These are phyloP conservation scores for Suhomyces sp. DNA, from an alignment of 805 yeast species.

Conservation along the genomic window DNA sequence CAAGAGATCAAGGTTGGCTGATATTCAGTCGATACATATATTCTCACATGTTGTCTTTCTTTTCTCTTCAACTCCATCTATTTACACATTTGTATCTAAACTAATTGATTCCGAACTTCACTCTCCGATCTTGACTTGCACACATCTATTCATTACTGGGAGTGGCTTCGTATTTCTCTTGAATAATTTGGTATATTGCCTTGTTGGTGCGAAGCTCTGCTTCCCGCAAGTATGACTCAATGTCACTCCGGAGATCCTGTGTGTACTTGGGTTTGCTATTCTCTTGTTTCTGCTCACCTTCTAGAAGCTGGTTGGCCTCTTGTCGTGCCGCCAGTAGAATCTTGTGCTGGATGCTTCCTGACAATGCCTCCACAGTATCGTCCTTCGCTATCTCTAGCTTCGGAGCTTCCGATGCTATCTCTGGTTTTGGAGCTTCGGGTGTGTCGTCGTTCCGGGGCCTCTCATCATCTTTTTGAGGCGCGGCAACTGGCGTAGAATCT, in stretches of 20 bases:
- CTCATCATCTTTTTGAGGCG: background rate
- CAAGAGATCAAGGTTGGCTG: too few species aligned
- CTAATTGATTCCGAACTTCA: background rate
- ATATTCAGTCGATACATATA: too few species aligned
- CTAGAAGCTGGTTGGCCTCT: slow-evolving; percentile 6
- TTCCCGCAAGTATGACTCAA: slow-evolving; percentile 19
- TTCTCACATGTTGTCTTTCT: too few species aligned
- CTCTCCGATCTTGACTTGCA: background rate
- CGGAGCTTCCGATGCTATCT: background rate
- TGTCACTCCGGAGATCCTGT: slow-evolving; percentile 30
- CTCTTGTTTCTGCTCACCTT: background rate
- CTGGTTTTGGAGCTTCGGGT: background rate
- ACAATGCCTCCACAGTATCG: slow-evolving; percentile 29
- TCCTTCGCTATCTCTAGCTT: background rate
- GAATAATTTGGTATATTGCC: slow-evolving; percentile 19
- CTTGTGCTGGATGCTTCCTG: slow-evolving; percentile 20
- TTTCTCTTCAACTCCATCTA: too few species aligned
- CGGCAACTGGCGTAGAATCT: background rate
- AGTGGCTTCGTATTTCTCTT: slow-evolving; percentile 9
- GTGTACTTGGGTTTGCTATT: slow-evolving; percentile 15
- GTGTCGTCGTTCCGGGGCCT: background rate
- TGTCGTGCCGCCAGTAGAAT: slow-evolving; percentile 14
- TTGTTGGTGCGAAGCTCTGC: slow-evolving; percentile 28
- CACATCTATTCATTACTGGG: background rate
- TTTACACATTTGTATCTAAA: background rate